A percentile compares a stretch with the other conserved stretches of the same genome.
Evolutionary conservation across 2,329 filamentous ascomycete genomes (phyloP).

Genomic region (Aspergillus piperis): DNA sequence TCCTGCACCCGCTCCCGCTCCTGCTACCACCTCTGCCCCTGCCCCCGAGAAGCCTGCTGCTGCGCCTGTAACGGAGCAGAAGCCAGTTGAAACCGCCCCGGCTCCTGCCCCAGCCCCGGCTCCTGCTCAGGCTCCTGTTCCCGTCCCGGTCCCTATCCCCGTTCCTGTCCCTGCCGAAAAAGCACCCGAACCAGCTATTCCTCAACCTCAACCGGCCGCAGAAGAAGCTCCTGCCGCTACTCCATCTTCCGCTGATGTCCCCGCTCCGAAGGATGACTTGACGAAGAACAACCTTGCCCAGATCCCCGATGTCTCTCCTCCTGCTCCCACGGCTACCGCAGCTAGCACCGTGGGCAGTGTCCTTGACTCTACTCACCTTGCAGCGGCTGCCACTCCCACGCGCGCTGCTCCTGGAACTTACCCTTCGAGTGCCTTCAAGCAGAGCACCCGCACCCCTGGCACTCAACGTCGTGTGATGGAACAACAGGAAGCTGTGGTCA

Average conservation of each 20-base stretch:
- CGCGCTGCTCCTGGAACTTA: conserved; percentile 70
- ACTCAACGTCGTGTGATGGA: conserved; percentile 86
- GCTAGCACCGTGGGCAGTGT: conserved; percentile 89
- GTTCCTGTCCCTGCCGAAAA: conserved; percentile 44
- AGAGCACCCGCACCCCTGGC: conserved; percentile 71
- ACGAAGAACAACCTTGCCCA: conserved; percentile 92
- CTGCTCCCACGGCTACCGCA: conserved; percentile 75
- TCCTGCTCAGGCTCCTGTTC: conserved; percentile 23
- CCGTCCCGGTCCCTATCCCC: conserved; percentile 28
- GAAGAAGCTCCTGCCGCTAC: conserved; percentile 43
- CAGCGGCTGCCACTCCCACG: conserved; percentile 52
- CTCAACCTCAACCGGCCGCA: conserved; percentile 26
- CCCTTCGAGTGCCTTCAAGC: conserved; percentile 76
- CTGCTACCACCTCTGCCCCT: conserved; percentile 4
- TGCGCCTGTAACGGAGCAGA: conserved; percentile 15
- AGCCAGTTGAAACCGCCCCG: neutral
- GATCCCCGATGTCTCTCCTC: conserved; percentile 76
- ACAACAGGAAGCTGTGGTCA: conserved; percentile 95
- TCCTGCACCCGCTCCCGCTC: neutral
- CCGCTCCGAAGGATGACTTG: conserved; percentile 76
- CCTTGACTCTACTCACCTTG: conserved; percentile 68
- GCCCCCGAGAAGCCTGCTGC: conserved; percentile 33
- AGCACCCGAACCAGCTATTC: conserved; percentile 34
- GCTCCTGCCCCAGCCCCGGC: neutral
- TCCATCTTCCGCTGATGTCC: conserved; percentile 51